Evolutionary conservation across 1,139 yeast genomes (phyloP).

Genomic region (Taphrina betulina): DNA sequence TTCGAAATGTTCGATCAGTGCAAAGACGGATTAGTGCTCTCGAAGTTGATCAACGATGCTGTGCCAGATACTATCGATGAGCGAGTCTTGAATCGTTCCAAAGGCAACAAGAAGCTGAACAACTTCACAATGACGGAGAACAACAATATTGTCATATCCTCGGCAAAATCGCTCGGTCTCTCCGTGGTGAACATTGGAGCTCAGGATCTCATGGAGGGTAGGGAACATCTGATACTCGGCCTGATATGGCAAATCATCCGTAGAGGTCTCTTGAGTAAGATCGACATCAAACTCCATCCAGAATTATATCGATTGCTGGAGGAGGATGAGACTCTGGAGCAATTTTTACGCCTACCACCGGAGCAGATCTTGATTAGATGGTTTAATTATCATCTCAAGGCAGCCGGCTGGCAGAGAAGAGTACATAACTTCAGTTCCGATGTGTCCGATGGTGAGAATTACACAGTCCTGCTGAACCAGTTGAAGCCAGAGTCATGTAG

Average conservation of each 20-base stretch:
- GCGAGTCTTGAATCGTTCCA: conserved; percentile 88
- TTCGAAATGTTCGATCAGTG: conserved; percentile 97
- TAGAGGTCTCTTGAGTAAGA: conserved; percentile 88
- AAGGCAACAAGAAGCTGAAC: conserved; percentile 77
- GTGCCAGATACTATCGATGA: conserved; percentile 98
- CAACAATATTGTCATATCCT: conserved; percentile 94
- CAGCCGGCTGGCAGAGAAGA: conserved; percentile 82
- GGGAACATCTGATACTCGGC: conserved; percentile 91
- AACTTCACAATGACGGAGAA: conserved; percentile 95
- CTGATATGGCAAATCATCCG: conserved; percentile 98
- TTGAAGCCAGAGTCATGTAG: conserved; percentile 83
- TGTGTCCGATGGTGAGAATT: conserved; percentile 92
- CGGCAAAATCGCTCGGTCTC: conserved; percentile 97
- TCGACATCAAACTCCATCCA: conserved; percentile 94
- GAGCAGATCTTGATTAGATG: conserved; percentile 95
- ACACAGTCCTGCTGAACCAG: conserved; percentile 83
- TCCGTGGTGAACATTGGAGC: conserved; percentile 91
- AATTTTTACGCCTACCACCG: conserved; percentile 92
- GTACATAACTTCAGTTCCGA: conserved; percentile 84
- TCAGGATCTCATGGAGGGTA: conserved; percentile 95
- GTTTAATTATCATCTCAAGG: conserved; percentile 94
- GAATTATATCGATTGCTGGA: conserved; percentile 91
- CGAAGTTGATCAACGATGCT: conserved; percentile 92
- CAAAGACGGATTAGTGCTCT: conserved; percentile 85
- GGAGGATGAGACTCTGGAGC: conserved; percentile 96